Evolutionary conservation across 139 green algal species (phyloP).

Genomic region (Chlamydomonas urium): DNA sequence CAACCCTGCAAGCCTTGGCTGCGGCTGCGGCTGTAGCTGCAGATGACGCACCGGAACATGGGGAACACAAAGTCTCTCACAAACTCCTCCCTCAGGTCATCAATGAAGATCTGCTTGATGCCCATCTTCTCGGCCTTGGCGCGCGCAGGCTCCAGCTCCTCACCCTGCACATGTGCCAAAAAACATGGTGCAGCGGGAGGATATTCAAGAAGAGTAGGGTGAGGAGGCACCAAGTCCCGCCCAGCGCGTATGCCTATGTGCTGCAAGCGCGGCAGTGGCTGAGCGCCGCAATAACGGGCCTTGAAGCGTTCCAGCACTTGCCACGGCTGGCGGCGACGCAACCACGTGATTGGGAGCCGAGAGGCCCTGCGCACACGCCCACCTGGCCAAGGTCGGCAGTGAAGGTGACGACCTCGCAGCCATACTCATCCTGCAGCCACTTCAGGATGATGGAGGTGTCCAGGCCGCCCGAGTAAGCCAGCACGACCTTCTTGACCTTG

Average conservation of each 20-base stretch:
- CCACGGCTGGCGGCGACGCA: too few relatives aligned
- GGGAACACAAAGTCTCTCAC: slow-evolving; percentile 97
- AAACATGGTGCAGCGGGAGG: too few relatives aligned
- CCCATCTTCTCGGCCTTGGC: slow-evolving; percentile 86
- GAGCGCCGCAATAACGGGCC: too few relatives aligned
- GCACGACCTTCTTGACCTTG: slow-evolving; percentile 80
- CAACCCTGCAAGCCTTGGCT: too few relatives aligned
- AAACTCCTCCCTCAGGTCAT: slow-evolving; percentile 98
- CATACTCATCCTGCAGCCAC: slow-evolving; percentile 95
- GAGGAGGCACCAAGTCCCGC: too few relatives aligned
- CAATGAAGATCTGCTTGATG: slow-evolving; percentile 97
- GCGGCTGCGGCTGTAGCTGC: too few relatives aligned
- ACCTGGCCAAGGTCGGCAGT: slow-evolving; percentile 95
- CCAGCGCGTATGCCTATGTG: too few relatives aligned
- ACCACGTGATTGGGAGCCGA: too few relatives aligned
- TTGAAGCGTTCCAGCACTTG: too few relatives aligned
- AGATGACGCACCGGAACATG: slow-evolving; percentile 81
- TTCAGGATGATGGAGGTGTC: slow-evolving; percentile 99
- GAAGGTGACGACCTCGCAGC: slow-evolving; percentile 97
- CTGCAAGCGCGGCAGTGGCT: too few relatives aligned
- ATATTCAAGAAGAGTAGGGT: too few relatives aligned
- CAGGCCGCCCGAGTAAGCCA: slow-evolving; percentile 92
- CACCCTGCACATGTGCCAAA: slow-evolving; percentile 63
- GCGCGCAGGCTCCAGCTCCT: slow-evolving; percentile 92
- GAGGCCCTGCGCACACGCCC: too few relatives aligned